These are phyloP conservation scores for Fraxinus quadrangulata DNA, from an alignment of 257 asterid genomes.

Conservation along the genomic window DNA sequence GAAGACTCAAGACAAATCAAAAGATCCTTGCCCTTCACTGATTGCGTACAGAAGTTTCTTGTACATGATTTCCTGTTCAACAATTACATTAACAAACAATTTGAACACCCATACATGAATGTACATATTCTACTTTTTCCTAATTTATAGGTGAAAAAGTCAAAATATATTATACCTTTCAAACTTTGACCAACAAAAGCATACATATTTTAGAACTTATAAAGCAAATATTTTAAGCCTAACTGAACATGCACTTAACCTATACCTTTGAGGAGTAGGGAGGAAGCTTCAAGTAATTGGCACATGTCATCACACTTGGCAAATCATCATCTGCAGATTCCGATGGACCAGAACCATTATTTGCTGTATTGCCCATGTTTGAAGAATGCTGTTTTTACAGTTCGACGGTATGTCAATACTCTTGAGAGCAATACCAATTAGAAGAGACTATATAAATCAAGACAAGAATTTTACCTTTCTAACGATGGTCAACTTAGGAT, in stretches of 20 bases:
- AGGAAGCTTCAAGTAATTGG: constrained; percentile 97
- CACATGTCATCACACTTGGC: constrained; percentile 99
- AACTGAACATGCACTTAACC: constrained; percentile 1
- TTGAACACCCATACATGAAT: neutral
- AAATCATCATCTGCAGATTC: constrained; percentile 93
- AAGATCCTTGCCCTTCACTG: constrained; percentile 95
- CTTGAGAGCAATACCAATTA: neutral
- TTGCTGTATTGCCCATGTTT: constrained; percentile 43
- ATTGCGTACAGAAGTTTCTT: constrained; percentile 87
- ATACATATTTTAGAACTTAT: no score
- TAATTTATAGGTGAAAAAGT: neutral
- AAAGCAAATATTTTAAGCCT: neutral
- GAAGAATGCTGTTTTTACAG: constrained; percentile 74
- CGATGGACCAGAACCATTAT: constrained; percentile 60
- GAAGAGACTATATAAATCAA: neutral
- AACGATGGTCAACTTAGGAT: constrained; percentile 95
- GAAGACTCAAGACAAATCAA: constrained; percentile 97
- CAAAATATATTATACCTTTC: neutral
- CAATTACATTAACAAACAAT: neutral
- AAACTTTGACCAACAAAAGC: neutral
- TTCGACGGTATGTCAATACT: neutral
- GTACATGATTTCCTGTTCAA: constrained; percentile 79
- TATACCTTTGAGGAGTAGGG: constrained; percentile 95
- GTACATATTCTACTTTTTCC: neutral
- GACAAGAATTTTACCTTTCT: constrained; percentile 63